Evolutionary conservation across 345 rosid genomes (phyloP).

Genomic region (Combretum micranthum): DNA sequence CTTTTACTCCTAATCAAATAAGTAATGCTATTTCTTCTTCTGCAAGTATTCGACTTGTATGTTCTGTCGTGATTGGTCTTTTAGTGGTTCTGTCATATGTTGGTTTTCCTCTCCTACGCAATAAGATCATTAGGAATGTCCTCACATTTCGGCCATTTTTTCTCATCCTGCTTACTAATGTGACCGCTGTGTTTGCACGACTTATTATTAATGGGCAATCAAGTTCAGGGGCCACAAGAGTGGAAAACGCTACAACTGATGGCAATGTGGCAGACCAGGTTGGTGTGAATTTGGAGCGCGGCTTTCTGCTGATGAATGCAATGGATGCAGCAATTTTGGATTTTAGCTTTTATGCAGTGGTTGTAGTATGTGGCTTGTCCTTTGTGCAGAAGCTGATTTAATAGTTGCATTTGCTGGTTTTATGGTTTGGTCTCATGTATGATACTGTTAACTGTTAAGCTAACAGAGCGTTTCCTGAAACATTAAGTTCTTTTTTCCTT

Average conservation of each 20-base stretch:
- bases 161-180: constrained; percentile 52
- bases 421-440: no score
- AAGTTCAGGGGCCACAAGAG: constrained; percentile 14
- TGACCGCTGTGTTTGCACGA: constrained; percentile 40
- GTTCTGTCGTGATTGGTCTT: constrained; percentile 40
- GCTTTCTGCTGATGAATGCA: constrained; percentile 48
- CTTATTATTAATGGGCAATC: constrained; percentile 28
- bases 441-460: no score
- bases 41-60: constrained; percentile 32
- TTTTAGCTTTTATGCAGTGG: constrained; percentile 52
- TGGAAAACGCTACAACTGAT: constrained; percentile 20
- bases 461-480: no score
- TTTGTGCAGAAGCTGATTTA: constrained; percentile 12
- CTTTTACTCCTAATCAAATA: constrained; percentile 40
- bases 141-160: constrained; percentile 61
- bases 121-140: constrained; percentile 22
- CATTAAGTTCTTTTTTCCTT: no score
- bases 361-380: constrained; percentile 49
- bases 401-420: no score
- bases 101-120: constrained; percentile 51
- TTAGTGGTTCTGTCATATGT: constrained; percentile 42
- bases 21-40: constrained; percentile 53
- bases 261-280: constrained; percentile 50
- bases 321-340: constrained; percentile 64
- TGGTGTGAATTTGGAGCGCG: constrained; percentile 55